phyloP scores from a whole-genome alignment of 1,284 basidiomycete genomes.

The Irpex sp. region DNA sequence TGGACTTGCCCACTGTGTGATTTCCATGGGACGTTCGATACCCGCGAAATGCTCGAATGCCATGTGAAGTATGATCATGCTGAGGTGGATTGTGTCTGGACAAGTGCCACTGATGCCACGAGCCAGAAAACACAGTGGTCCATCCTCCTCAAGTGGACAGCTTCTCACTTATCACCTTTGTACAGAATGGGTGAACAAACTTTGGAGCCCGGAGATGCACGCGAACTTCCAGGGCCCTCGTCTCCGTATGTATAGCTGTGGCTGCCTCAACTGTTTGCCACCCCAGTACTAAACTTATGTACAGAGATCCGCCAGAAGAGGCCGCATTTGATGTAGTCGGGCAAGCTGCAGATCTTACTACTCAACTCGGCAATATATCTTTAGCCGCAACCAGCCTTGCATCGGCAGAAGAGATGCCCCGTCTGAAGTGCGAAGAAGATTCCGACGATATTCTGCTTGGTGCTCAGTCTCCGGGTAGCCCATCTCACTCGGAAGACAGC shows the following conservation, averaged over 20 bases:
- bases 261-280: background rate
- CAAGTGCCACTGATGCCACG: background rate
- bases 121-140: background rate
- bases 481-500: background rate
- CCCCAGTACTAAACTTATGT: background rate
- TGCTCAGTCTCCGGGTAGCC: background rate
- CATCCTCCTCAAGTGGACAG: background rate
- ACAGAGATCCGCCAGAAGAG: background rate
- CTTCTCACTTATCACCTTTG: background rate
- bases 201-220: too few species aligned
- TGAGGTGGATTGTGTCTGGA: constrained; percentile 28
- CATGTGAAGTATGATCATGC: constrained; percentile 58
- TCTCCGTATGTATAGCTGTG: background rate
- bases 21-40: constrained; percentile 44
- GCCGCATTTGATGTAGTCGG: too few species aligned
- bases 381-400: background rate
- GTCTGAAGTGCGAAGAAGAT: constrained; percentile 7
- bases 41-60: constrained; percentile 42
- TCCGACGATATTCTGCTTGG: background rate
- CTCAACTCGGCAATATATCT: background rate
- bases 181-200: background rate
- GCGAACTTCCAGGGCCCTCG: too few species aligned
- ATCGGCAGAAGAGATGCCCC: background rate
- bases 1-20: constrained; percentile 66
- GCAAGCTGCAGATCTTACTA: background rate